These are phyloP conservation scores for Leccinum boreale DNA, from an alignment of 768 basidiomycete species.

Conservation along the genomic window DNA sequence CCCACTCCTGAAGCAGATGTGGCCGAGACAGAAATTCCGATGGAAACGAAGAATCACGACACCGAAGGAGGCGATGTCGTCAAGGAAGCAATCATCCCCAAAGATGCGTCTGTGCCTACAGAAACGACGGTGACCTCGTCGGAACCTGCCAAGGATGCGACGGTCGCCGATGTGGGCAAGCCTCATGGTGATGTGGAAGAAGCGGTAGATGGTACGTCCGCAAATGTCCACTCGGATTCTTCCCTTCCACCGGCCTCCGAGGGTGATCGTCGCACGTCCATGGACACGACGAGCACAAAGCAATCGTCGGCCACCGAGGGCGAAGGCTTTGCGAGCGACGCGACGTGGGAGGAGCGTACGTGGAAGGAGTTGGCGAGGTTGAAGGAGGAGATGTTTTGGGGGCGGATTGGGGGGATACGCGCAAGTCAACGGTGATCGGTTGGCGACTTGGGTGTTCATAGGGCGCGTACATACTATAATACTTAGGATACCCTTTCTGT, in stretches of 20 bases:
- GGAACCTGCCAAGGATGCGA: neutral
- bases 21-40: neutral
- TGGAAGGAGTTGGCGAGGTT: conserved; percentile 77
- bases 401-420: conserved; percentile 58
- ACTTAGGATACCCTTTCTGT: neutral
- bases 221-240: neutral
- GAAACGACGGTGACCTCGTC: neutral
- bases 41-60: conserved; percentile 3
- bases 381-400: conserved; percentile 86
- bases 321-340: conserved; percentile 56
- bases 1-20: neutral
- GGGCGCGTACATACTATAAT: neutral
- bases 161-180: neutral
- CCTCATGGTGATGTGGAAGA: neutral
- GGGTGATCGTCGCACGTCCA: conserved; percentile 10
- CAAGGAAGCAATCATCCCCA: neutral
- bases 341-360: conserved; percentile 82
- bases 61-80: neutral
- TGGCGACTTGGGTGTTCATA: neutral
- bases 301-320: conserved; percentile 22
- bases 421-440: conserved; percentile 1
- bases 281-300: conserved; percentile 25
- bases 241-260: neutral
- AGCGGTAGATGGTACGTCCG: neutral
- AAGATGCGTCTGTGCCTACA: neutral